phyloP scores from a whole-genome alignment of 2,329 filamentous ascomycete genomes.

The Colletotrichum echinochloae region DNA sequence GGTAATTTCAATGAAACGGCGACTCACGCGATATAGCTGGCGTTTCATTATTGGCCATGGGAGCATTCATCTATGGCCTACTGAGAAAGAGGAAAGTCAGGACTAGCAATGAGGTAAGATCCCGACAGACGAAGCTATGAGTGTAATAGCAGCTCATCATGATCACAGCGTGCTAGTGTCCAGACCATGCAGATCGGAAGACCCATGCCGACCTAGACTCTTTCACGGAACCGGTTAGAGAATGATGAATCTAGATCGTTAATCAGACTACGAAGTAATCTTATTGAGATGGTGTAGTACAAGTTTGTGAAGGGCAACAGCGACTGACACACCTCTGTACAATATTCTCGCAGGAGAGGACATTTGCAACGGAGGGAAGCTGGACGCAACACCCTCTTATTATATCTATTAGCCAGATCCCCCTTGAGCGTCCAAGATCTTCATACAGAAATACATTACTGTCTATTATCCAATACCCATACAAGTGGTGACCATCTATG shows the following conservation, averaged over 20 bases:
- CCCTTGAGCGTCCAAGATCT: neutral
- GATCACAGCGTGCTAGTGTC: slow-evolving; percentile 8
- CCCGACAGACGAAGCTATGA: too few species aligned
- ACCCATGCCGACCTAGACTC: slow-evolving; percentile 29
- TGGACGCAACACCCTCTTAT: neutral
- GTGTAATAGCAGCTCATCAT: neutral
- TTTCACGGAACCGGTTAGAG: neutral
- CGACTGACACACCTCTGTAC: neutral
- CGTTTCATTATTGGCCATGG: slow-evolving; percentile 34
- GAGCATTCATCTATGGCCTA: slow-evolving; percentile 29
- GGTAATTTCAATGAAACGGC: fast-evolving
- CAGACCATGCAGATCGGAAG: slow-evolving; percentile 35
- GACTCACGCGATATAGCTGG: slow-evolving; percentile 14
- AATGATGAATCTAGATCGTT: neutral
- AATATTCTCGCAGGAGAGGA: neutral
- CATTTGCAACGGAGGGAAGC: neutral
- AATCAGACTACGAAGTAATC: neutral
- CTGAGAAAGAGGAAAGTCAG: slow-evolving; percentile 29
- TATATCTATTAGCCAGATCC: neutral
- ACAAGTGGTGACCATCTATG: neutral
- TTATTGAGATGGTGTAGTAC: neutral
- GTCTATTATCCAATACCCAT: slow-evolving; percentile 22
- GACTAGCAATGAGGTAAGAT: slow-evolving; percentile 15
- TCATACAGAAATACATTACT: slow-evolving; percentile 5
- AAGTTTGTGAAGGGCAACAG: neutral